Conservation (phyloP, 2,329 filamentous ascomycete species). For the Diaporthe ilicicola region DNA sequence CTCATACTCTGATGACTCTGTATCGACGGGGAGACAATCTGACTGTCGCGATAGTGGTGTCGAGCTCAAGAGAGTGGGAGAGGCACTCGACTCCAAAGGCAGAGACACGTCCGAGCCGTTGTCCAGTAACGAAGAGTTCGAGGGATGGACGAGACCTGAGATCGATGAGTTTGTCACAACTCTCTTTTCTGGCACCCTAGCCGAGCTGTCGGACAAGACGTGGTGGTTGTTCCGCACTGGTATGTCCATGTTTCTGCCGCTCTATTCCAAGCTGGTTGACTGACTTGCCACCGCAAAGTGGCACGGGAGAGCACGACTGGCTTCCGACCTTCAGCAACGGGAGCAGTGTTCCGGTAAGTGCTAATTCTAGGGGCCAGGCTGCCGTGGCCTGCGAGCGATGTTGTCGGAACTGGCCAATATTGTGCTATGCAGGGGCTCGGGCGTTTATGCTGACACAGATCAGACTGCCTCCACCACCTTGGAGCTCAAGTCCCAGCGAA, state of each 20-base stretch:
- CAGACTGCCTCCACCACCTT: not conserved
- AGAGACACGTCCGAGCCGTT: not conserved
- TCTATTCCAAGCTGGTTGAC: not conserved
- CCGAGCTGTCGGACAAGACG: constrained; percentile 44
- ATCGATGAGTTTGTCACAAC: not conserved
- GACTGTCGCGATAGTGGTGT: not conserved
- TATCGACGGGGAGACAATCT: constrained; percentile 30
- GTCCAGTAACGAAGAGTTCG: not conserved
- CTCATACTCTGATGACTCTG: constrained; percentile 40
- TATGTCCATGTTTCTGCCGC: constrained; percentile 35
- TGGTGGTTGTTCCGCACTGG: constrained; percentile 48
- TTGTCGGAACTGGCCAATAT: not conserved
- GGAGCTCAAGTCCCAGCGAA: not conserved
- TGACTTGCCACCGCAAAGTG: not conserved
- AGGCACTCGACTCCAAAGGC: not conserved
- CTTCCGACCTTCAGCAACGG: not conserved
- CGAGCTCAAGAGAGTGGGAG: not conserved
- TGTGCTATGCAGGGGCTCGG: not conserved
- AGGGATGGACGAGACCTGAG: not conserved
- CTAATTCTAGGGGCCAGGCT: not conserved
- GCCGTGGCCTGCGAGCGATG: not conserved
- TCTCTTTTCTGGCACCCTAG: not conserved
- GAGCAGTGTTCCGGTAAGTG: not conserved
- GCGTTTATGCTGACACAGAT: not conserved
- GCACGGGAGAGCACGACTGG: not conserved